Evolutionary conservation across 495 filamentous ascomycete genomes (phyloP), one percentile per base, ranked within the genome.

Genomic region (Baudoinia panamericana): DNA sequence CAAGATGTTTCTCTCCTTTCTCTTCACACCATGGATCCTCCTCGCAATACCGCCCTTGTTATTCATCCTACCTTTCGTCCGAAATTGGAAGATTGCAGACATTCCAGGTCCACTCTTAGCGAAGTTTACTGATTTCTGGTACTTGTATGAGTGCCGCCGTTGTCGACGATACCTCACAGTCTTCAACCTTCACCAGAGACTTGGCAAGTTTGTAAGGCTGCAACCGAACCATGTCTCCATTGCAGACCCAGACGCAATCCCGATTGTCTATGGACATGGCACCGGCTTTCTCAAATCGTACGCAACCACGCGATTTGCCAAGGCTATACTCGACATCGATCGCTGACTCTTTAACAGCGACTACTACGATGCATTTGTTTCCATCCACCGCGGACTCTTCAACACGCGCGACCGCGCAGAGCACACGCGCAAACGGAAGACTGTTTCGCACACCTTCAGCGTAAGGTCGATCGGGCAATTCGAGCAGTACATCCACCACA

Each of bases 301-400:
- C 37, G 46, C 43, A 18, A 8, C 11, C 6, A 11, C 13, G 5
- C 20, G 15, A 15, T 11, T n/a, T 8, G 10, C 22, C 5, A 5
- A 8, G 3, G n/a, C 5, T 10, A 35, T 9, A 19, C 15, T 2
- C 17, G 25, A 19, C 11, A 13, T 33, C 9, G n/a, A 27, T n/a
- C 5, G 21, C 30, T 52, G 24, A 52, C 24, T 1, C 2, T 1
- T 10, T 38, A 26, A 16, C 35, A 79, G 73, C 21, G 74, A 84
- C 12, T 93, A 84, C 65, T 93, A 93, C 54, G 84, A 93, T 56
- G 82, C 82, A 33, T 93, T 93, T 48, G 84, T 93, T 52, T 84
- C 80, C 22, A 88, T 94, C 56, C 70, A 69, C 24, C 75, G 83
- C 7, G 85, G 84, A 28, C 67, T 94, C 18, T 94, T 93, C 82